Evolutionary conservation across 768 basidiomycete genomes (phyloP).

Genomic region (Mycena galericulata): DNA sequence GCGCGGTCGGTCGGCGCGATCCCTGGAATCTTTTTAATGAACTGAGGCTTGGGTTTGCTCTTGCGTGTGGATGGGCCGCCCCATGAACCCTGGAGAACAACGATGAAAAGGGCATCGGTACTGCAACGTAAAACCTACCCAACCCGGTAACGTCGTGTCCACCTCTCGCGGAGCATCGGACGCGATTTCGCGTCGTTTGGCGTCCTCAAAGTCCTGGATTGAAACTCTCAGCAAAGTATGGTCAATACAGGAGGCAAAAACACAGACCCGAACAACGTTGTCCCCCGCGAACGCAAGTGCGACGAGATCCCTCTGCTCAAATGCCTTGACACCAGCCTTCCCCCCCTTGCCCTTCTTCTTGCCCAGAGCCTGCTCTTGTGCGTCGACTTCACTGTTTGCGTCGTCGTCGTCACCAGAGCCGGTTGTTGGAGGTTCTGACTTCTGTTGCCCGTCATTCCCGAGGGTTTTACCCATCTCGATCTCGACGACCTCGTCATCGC

Average conservation of each 20-base stretch:
- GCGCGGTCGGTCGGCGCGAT: constrained; percentile 83
- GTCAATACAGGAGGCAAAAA: constrained; percentile 8
- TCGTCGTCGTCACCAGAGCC: constrained; percentile 55
- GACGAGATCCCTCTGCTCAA: constrained; percentile 93
- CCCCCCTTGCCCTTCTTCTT: constrained; percentile 57
- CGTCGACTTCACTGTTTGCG: constrained; percentile 74
- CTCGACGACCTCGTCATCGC: constrained; percentile 85
- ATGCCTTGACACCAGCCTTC: constrained; percentile 65
- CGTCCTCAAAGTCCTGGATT: constrained; percentile 83
- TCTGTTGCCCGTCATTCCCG: constrained; percentile 51
- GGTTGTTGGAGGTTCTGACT: constrained; percentile 42
- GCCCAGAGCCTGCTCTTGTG: constrained; percentile 66
- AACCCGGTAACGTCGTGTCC: constrained; percentile 93
- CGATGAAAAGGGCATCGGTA: constrained; percentile 1
- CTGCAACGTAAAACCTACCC: constrained; percentile 69
- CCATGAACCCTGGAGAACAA: constrained; percentile 82
- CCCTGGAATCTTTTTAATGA: constrained; percentile 87
- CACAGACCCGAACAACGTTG: constrained; percentile 87
- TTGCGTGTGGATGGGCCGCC: constrained; percentile 81
- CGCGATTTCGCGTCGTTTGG: constrained; percentile 85
- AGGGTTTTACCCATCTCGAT: constrained; percentile 72
- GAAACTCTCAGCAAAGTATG: not conserved
- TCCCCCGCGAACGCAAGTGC: constrained; percentile 97
- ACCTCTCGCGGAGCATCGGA: constrained; percentile 89
- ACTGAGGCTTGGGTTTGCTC: constrained; percentile 66